Evolutionary conservation across 2,329 filamentous ascomycete genomes (phyloP).

Genomic region (Colletotrichum sp.): DNA sequence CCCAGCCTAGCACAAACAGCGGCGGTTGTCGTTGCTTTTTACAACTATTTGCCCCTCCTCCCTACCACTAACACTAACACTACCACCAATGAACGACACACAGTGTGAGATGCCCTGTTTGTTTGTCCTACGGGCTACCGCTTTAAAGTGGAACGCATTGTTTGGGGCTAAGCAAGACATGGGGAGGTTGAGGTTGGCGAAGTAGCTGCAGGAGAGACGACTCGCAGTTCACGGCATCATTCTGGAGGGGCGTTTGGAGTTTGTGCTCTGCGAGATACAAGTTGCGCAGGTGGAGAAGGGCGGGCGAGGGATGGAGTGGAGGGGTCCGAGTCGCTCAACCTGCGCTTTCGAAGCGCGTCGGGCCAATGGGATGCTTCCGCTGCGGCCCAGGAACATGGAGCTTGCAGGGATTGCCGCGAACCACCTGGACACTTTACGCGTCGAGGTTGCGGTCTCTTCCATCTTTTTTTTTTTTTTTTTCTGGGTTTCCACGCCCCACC

Average conservation of each 20-base stretch:
- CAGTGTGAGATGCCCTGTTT: background rate
- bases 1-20: background rate
- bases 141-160: background rate
- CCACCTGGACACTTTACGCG: conserved; percentile 8
- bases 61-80: background rate
- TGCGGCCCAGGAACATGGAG: background rate
- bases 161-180: background rate
- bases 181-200: background rate
- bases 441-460: background rate
- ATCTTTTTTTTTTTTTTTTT: background rate
- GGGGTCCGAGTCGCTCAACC: background rate
- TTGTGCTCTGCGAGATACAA: background rate
- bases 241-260: background rate
- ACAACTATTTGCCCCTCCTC: background rate
- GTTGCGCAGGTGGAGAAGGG: background rate
- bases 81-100: background rate
- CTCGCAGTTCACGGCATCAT: background rate
- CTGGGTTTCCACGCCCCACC: too few species aligned
- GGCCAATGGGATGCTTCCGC: conserved; percentile 8
- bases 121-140: background rate
- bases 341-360: background rate
- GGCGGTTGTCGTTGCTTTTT: conserved; percentile 14
- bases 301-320: background rate
- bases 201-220: background rate
- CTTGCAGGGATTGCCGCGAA: background rate